Evolutionary conservation across 179 eudicot genomes (phyloP), one percentile per base, ranked within the genome.

Genomic region (Spinacia oleracea): DNA sequence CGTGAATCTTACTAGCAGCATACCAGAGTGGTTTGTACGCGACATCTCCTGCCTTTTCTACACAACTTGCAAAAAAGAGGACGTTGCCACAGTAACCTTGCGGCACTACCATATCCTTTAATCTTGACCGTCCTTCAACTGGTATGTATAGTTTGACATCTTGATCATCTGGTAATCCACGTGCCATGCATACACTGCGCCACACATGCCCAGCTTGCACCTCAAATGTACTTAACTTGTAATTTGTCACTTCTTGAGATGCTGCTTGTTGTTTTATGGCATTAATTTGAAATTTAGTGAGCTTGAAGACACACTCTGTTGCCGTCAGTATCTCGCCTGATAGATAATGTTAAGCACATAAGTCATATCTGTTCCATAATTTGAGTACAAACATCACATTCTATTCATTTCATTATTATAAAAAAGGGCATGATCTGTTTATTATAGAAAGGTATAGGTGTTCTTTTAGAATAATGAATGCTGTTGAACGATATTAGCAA

Each of bases 91-190:
- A 84, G 21, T 82, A 88, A 38, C 85, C 87, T 0, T 75, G 79
- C 16, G 90, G 86, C 10, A 87, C 77, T 21, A 74, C 29, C 0
- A 78, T 79, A 25, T 80, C 35, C 74, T 84, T 86, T 16, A 87
- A 69, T 79, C 89, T 85, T 0, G 86, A 31, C 62, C 92, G 79
- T 42, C 94, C 92, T 59, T 88, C 89, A 0, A 73, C 64, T 1
- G 89, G 82, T n/a, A 88, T 84, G 73, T 85, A 83, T 34, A 91
- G 69, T 74, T 86, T 86, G 0, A 91, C 83, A 8, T 71, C 79
- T 73, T 89, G 91, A 59, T 85, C 83, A 32, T 77, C 74, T 0
- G 55, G 4, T 1, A 89, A 75, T 1, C 80, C 82, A 0, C 92
- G 90, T 3, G 91, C 94, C 21, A 45, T 79, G 81, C 88, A 83